Evolutionary conservation across 2,329 filamentous ascomycete genomes (phyloP).

Genomic region (Botrytis hyacinthi): DNA sequence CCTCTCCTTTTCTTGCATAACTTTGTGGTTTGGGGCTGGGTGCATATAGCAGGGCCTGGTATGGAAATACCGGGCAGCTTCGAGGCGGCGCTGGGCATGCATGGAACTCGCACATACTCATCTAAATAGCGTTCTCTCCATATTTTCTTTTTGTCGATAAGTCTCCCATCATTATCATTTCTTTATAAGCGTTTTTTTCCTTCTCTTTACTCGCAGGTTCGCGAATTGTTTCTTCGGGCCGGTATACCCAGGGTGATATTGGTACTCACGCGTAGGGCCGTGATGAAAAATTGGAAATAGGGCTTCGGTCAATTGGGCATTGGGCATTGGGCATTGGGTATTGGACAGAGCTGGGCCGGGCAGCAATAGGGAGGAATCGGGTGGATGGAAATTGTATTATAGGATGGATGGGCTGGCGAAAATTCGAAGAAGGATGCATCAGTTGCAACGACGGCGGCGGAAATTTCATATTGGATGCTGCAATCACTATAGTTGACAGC

Average conservation of each 20-base stretch:
- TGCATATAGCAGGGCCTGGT: constrained; percentile 17
- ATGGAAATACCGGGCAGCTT: neutral
- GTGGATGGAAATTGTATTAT: constrained; percentile 12
- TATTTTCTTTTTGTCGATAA: neutral
- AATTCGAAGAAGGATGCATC: constrained; percentile 7
- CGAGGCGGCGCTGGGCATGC: constrained; percentile 16
- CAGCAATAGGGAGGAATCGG: neutral
- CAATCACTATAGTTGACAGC: neutral
- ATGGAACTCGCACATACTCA: constrained; percentile 12
- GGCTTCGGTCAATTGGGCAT: neutral
- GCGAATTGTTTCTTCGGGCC: constrained; percentile 15
- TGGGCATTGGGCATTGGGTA: neutral
- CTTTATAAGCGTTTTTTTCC: neutral
- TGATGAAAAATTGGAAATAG: neutral
- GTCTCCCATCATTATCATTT: neutral
- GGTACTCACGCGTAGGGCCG: constrained; percentile 7
- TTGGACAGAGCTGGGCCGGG: neutral
- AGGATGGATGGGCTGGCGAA: neutral
- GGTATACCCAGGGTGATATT: constrained; percentile 19
- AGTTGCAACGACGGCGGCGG: neutral
- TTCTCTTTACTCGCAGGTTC: constrained; percentile 1
- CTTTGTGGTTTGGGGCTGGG: neutral
- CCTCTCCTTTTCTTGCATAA: neutral
- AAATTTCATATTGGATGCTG: neutral
- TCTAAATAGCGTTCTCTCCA: neutral